Evolutionary conservation across 1,284 basidiomycete species (phyloP), one percentile per base, ranked within the genome.

Genomic region (Cryptococcus jaspeensis): DNA sequence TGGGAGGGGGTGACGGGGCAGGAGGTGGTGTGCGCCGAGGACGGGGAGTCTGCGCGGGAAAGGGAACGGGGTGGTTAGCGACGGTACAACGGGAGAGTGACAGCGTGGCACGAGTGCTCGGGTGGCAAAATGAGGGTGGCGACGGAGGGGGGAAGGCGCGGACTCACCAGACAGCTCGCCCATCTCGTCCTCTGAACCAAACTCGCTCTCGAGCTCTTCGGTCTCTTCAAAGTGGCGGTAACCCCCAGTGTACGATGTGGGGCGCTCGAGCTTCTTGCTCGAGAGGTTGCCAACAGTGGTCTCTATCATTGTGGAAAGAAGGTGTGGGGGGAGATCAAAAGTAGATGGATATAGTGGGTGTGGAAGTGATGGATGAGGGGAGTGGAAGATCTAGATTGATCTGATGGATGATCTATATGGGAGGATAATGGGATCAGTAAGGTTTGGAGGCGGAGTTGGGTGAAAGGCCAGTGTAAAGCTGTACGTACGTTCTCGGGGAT

Each of bases 141-240:
- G 28, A 32, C 28, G 28, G 28, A 4, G 28, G 28, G 28, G 28
- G 9, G 28, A 32, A 32, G 28, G 28, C 28, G 28, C 48, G 12
- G n/a, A 54, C 71, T 61, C 53, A 71, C 71, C 71, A n/a, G 69
- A 71, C 23, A 73, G 47, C 32, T 69, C 69, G 32, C 55, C 69
- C 65, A 73, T 70, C 9, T 71, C 69, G 28, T 66, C 64, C 5
- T 58, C 59, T 18, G 11, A 78, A 80, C 63, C 69, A 92, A 90
- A 80, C 85, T 85, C 0, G 87, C 89, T 54, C 2, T 50, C 55
- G 5, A 53, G 36, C 3, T 60, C 42, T 16, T 60, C 59, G 18
- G 51, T 43, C 25, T 35, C 41, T 1, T 36, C 23, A 2, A 32
- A 18, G 38, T 51, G n/a, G 38, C 28, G 8, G 20, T 43, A 11